Conservation (phyloP, 176 grass and related monocot genomes). For the Rhynchospora tenuis region DNA sequence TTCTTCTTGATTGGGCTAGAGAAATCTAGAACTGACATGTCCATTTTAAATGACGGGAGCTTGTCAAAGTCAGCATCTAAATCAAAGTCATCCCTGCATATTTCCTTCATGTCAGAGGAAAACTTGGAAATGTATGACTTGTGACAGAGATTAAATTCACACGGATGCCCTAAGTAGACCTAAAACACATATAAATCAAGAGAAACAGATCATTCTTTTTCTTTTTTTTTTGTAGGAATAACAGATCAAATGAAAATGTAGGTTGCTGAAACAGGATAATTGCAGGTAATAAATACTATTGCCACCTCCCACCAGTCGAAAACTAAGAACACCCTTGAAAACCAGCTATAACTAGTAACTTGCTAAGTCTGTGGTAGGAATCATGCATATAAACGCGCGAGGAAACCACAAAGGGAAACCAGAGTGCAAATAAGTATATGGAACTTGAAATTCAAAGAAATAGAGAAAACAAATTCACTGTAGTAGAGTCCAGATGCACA, state of each 20-base stretch:
- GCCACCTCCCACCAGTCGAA: background rate
- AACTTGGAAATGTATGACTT: background rate
- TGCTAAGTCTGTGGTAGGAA: background rate
- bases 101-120: background rate
- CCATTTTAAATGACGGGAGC: conserved; percentile 72
- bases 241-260: background rate
- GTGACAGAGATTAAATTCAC: background rate
- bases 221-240: background rate
- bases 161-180: background rate
- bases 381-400: background rate
- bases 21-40: conserved; percentile 83
- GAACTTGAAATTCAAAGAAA: background rate
- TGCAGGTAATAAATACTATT: background rate
- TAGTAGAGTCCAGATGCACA: background rate
- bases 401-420: background rate
- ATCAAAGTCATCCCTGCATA: conserved; percentile 83
- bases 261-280: background rate
- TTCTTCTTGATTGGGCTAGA: conserved; percentile 75
- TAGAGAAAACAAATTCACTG: background rate
- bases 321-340: background rate
- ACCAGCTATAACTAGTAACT: background rate
- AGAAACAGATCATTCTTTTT: background rate
- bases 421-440: background rate
- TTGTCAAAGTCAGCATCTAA: conserved; percentile 86
- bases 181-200: background rate